phyloP scores from a whole-genome alignment of 345 rosid genomes.

The Populus pruinosa region DNA sequence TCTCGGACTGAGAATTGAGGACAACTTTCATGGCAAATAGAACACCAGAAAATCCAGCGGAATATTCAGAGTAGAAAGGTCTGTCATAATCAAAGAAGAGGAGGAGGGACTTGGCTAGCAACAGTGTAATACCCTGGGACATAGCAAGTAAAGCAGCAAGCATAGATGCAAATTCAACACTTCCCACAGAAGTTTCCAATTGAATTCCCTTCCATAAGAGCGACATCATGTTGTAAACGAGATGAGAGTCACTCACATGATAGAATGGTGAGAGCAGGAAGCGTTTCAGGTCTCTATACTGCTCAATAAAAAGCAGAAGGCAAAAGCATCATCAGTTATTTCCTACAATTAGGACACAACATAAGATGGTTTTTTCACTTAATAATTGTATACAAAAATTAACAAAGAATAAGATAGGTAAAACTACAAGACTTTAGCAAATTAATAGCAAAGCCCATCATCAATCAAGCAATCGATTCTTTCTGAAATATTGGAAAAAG shows the following conservation, averaged over 20 bases:
- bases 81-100: conserved; percentile 50
- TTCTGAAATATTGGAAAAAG: too few species aligned
- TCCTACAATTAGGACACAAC: too few species aligned
- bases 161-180: conserved; percentile 77
- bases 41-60: conserved; percentile 89
- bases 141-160: conserved; percentile 59
- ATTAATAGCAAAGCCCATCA: too few species aligned
- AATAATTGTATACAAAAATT: too few species aligned
- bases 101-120: conserved; percentile 65
- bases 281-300: conserved; percentile 74
- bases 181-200: conserved; percentile 86
- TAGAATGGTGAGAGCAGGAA: conserved; percentile 82
- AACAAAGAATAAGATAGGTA: too few species aligned
- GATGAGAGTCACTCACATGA: conserved; percentile 79
- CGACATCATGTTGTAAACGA: conserved; percentile 86
- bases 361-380: too few species aligned
- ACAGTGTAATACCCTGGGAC: conserved; percentile 83
- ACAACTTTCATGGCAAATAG: conserved; percentile 95
- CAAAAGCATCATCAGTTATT: background rate
- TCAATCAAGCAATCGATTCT: background rate
- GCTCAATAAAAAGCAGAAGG: conserved; percentile 5
- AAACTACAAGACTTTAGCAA: too few species aligned
- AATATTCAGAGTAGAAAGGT: conserved; percentile 62
- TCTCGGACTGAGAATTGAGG: conserved; percentile 67
- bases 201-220: conserved; percentile 92